Base-by-base conservation (phyloP, 306 rosid species). In the Biancaea sappan region DNA sequence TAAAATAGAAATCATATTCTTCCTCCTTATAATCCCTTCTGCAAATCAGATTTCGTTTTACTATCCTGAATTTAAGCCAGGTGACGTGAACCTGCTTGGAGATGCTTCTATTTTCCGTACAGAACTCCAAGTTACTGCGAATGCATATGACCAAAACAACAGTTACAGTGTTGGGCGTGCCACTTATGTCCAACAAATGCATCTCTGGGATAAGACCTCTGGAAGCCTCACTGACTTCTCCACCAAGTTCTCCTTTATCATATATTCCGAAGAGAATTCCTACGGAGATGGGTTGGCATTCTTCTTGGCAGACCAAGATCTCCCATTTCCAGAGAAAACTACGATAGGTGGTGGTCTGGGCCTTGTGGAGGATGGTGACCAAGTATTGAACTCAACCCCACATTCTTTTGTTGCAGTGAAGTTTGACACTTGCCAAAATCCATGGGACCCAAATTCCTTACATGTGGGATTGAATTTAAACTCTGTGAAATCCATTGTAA, bases 351-450 rank as follows among this genome's bases (percentile, higher is more conserved):
- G 70, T 2, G 70, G 66, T 5, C 12, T 79, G 47, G 84, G 84
- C 8, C 80, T 75, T n/a, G 26, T 38, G 21, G 6, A 0, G 21
- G 6, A 0, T 5, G 34, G 51, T 18, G 6, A 18, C 16, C 28
- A 29, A 22, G 0, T 5, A 0, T 0, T 8, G 3, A 11, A 61
- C 28, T 16, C 81, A 21, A 22, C 15, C 34, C 22, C 15, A 0
- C 10, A 44, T 57, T 32, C 53, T 1, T 84, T 84, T 44, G 73
- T 77, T 2, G 88, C 81, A 0, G 73, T 81, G 28, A 81, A 84
- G 66, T 84, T 81, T 22, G 88, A 84, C 40, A 78, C 71, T 47
- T 75, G 7, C 44, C 22, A 1, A 0, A 60, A 66, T 25, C 0
- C 0, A 0, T 78, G 62, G 66, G 88, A 85, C 38, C 80, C 75